Conservation (phyloP, 768 basidiomycete genomes). For the Hirschioporus abietinus region DNA sequence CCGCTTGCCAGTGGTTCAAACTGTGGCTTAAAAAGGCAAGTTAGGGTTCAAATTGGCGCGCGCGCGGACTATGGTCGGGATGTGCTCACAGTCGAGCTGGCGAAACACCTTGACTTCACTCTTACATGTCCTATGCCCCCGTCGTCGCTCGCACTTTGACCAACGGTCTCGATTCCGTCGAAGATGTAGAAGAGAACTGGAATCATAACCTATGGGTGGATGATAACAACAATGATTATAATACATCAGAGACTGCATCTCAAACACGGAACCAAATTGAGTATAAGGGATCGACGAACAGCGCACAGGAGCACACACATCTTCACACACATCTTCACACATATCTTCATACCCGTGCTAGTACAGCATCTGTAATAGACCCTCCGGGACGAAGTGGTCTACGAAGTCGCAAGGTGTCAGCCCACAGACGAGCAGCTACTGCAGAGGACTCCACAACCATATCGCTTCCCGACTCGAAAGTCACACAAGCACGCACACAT, state of each 20-base stretch:
- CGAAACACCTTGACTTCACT: not conserved
- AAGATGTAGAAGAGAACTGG: not conserved
- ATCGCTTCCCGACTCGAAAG: not conserved
- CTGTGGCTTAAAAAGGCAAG: not conserved
- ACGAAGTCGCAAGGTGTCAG: conserved; percentile 1
- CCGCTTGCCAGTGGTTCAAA: not conserved
- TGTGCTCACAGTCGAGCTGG: not conserved
- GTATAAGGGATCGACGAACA: not conserved
- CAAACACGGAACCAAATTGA: not conserved
- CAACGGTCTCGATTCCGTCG: not conserved
- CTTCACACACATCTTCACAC: not conserved
- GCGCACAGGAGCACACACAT: not conserved
- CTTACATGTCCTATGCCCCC: not conserved
- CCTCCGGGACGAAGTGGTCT: not conserved
- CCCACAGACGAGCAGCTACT: not conserved
- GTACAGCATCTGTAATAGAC: not conserved
- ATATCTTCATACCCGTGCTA: not conserved
- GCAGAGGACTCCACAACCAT: not conserved
- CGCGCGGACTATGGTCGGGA: not conserved
- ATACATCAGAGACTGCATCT: not conserved
- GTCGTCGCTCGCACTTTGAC: not conserved
- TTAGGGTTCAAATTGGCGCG: not conserved
- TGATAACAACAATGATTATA: not conserved
- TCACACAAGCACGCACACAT: not conserved
- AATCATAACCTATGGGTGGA: not conserved